Base-by-base conservation (phyloP, 352 stramenopile genomes). In the Phytophthora brassicae region DNA sequence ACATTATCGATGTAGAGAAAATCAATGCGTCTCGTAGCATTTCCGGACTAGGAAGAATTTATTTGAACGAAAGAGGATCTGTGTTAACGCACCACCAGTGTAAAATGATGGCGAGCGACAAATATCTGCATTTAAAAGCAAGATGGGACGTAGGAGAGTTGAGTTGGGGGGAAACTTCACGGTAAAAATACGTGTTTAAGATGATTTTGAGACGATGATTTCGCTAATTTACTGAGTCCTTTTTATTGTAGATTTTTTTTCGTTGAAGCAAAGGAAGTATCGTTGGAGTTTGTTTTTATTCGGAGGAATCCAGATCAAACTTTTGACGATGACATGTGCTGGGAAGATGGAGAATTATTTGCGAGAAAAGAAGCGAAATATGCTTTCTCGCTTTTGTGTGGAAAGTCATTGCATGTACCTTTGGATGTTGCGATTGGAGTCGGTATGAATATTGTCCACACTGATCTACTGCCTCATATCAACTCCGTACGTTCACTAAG, bases 1-100 rank as follows among this genome's bases (percentile, higher is more conserved):
- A 55, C 22, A 58, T 68, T 28, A 48, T 68, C 24, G 60, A 68
- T 26, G 47, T 68, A 7, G 60, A 68, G 31, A 68, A 59, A 56
- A 64, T 68, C 17, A 68, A 68, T 55, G 38, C 41, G 12, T 48
- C 53, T 17, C 45, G 60, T 49, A 64, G 19, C 31, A 64, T 16
- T 11, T 5, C 31, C 8, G 60, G 54, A 16, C 46, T 68, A 6
- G 60, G 54, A 43, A 52, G 60, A 59, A 56, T 68, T 14, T 68
- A 59, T 31, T 33, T 68, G 29, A 46, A 53, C 35, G 45, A 39
- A 13, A 54, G 23, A 17, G 36, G 52, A 22, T 53, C 60, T 17
- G 44, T 49, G 28, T 22, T 68, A 13, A 68, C 46, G 13, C 60
- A 64, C 13, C 20, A 58, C 23, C 60, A 68, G 26, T 64, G 60